Conservation (phyloP, 2,329 filamentous ascomycete species). For the Penicillium sp. region DNA sequence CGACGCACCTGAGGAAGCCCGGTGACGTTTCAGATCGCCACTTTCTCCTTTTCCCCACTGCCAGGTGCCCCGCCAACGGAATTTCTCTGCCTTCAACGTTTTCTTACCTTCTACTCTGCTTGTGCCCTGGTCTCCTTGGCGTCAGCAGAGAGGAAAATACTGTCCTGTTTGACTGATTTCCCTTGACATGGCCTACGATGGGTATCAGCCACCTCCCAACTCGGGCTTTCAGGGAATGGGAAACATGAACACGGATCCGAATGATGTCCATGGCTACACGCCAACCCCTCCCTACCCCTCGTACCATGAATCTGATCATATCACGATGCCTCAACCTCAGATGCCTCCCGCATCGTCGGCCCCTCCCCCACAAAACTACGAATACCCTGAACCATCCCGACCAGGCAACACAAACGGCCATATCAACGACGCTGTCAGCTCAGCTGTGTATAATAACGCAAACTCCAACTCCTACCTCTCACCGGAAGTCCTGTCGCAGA, state of each 20-base stretch:
- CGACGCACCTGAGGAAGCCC: neutral
- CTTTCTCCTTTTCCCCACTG: slow-evolving; percentile 16
- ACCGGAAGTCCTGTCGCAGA: slow-evolving; percentile 61
- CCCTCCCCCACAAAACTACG: neutral
- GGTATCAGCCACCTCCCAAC: slow-evolving; percentile 35
- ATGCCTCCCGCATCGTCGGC: slow-evolving; percentile 16
- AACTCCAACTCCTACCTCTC: slow-evolving; percentile 54
- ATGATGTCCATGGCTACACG: slow-evolving; percentile 27
- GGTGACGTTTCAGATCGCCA: slow-evolving; percentile 23
- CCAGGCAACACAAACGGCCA: slow-evolving; percentile 31
- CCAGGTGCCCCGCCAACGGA: slow-evolving; percentile 16
- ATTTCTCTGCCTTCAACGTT: slow-evolving; percentile 17
- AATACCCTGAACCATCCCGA: neutral
- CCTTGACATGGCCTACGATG: slow-evolving; percentile 45
- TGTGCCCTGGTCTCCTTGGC: neutral
- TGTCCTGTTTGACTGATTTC: neutral
- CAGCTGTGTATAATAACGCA: slow-evolving; percentile 55
- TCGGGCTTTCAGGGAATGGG: slow-evolving; percentile 29
- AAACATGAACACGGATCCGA: slow-evolving; percentile 23
- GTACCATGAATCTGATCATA: slow-evolving; percentile 29
- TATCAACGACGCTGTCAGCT: slow-evolving; percentile 59
- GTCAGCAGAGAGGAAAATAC: neutral
- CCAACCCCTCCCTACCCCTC: slow-evolving; percentile 34
- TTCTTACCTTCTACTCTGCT: neutral
- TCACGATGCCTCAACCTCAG: slow-evolving; percentile 40